A percentile compares a stretch with the other conserved stretches of the same genome.
These are phyloP conservation scores for Yamadazyma friedrichii DNA, from an alignment of 1,139 yeast genomes.

Conservation along the genomic window DNA sequence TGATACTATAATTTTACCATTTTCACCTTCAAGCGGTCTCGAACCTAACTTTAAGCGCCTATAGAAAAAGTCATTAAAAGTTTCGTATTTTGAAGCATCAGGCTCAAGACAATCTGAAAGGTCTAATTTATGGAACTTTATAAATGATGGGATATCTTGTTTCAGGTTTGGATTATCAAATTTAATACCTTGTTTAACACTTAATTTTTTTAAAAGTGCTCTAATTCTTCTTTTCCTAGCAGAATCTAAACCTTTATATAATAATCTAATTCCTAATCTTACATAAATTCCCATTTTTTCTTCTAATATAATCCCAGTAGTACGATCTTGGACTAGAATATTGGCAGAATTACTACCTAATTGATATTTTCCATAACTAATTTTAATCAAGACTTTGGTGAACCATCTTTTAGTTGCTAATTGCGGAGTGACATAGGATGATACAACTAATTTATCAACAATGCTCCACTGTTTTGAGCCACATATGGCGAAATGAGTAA, in stretches of 20 bases:
- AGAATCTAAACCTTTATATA: constrained; percentile 71
- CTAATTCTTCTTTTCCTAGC: constrained; percentile 58
- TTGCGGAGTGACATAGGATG: constrained; percentile 74
- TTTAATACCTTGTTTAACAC: constrained; percentile 80
- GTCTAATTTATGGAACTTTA: constrained; percentile 77
- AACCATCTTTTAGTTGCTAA: constrained; percentile 91
- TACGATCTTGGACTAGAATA: constrained; percentile 87
- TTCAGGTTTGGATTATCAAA: constrained; percentile 72
- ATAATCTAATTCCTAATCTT: constrained; percentile 77
- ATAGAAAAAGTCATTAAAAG: constrained; percentile 89
- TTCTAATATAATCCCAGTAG: constrained; percentile 82
- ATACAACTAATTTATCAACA: constrained; percentile 61
- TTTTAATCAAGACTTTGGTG: constrained; percentile 72
- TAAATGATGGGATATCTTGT: constrained; percentile 70
- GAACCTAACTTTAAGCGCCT: constrained; percentile 72
- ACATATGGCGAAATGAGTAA: constrained; percentile 87
- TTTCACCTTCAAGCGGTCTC: constrained; percentile 64
- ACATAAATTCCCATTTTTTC: constrained; percentile 92
- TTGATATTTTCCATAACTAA: constrained; percentile 85
- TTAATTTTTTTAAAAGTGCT: constrained; percentile 57
- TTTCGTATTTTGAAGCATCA: constrained; percentile 50
- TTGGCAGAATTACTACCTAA: constrained; percentile 92
- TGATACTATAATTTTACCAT: constrained; percentile 56
- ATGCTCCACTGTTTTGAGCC: constrained; percentile 76
- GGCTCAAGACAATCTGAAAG: constrained; percentile 62